These are phyloP conservation scores for Penstemon newberryi DNA, from an alignment of 257 asterid genomes.

Conservation along the genomic window DNA sequence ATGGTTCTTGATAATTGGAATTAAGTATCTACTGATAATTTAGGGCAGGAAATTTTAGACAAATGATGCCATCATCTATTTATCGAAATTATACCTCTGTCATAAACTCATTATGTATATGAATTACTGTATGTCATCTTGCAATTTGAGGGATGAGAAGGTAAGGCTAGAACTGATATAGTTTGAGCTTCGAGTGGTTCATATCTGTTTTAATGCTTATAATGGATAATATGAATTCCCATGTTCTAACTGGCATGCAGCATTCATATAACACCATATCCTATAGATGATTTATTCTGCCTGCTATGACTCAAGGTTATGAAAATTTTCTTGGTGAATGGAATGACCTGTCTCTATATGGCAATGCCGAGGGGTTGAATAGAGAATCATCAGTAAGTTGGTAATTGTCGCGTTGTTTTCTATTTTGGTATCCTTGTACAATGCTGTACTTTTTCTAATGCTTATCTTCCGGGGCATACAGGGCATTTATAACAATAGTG, in stretches of 20 bases:
- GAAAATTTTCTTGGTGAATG: conserved; percentile 24
- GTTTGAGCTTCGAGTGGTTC: neutral
- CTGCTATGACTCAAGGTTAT: conserved; percentile 14
- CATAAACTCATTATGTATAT: neutral
- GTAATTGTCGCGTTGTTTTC: neutral
- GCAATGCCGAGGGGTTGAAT: conserved; percentile 17
- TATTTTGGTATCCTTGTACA: neutral
- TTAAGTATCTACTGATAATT: neutral
- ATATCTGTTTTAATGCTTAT: neutral
- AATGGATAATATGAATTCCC: neutral
- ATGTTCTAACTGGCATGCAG: neutral
- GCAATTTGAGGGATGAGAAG: neutral
- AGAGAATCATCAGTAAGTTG: conserved; percentile 21
- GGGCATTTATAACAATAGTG: conserved; percentile 20
- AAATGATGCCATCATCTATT: neutral
- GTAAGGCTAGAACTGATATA: neutral
- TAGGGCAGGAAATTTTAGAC: neutral
- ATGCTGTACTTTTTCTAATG: neutral
- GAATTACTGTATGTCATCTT: neutral
- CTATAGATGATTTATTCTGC: conserved; percentile 18
- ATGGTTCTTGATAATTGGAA: neutral
- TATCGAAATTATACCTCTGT: neutral
- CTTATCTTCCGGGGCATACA: conserved; percentile 16
- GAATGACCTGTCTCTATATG: conserved; percentile 16
- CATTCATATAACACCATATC: neutral